Conservation (phyloP, 2,329 filamentous ascomycete genomes). For the Trichoderma simmonsii region DNA sequence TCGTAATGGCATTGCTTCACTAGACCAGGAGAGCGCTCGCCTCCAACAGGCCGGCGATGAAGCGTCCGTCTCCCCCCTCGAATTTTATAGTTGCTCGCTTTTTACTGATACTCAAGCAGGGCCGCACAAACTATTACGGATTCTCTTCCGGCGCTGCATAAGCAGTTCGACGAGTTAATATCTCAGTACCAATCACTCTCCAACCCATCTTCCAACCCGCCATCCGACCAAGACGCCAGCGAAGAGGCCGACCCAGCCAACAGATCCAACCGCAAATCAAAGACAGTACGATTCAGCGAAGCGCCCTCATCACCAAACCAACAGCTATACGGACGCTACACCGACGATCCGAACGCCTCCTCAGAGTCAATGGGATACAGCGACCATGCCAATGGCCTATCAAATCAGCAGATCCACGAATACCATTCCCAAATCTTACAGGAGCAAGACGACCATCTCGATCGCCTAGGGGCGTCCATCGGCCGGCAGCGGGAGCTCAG, state of each 20-base stretch:
- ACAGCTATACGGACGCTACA: constrained; percentile 58
- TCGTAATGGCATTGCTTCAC: constrained; percentile 69
- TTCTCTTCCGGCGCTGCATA: constrained; percentile 64
- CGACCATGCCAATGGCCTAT: constrained; percentile 58
- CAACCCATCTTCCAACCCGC: constrained; percentile 39
- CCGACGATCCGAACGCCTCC: constrained; percentile 61
- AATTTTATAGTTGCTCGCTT: background rate
- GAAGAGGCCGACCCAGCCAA: background rate
- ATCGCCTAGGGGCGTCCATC: constrained; percentile 80
- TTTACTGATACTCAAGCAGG: constrained; percentile 32
- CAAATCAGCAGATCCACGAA: constrained; percentile 81
- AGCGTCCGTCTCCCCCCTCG: constrained; percentile 43
- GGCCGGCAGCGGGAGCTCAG: constrained; percentile 85
- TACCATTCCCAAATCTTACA: constrained; percentile 77
- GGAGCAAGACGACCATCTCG: constrained; percentile 94
- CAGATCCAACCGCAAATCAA: constrained; percentile 41
- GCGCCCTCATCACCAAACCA: constrained; percentile 42
- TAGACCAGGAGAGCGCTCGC: constrained; percentile 62
- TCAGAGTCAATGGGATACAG: constrained; percentile 48
- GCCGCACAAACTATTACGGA: constrained; percentile 53
- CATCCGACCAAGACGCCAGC: constrained; percentile 19
- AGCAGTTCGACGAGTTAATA: constrained; percentile 73
- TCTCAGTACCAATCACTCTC: constrained; percentile 74
- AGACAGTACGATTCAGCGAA: constrained; percentile 86
- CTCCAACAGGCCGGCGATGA: constrained; percentile 63